Base-by-base conservation (phyloP, 768 basidiomycete genomes). In the Panaeolus cyanescens region DNA sequence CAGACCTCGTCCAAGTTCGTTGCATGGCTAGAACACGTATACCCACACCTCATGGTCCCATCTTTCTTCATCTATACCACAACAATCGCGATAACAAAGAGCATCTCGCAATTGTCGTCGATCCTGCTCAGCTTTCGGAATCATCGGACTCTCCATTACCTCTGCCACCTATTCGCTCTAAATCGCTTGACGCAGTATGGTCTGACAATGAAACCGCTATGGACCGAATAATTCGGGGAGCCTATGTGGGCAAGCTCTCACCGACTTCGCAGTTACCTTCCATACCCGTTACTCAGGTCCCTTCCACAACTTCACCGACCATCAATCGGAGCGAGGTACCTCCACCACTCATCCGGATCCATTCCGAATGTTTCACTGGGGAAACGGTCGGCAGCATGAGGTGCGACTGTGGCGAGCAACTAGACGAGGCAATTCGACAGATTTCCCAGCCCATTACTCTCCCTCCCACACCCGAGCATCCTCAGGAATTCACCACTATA, bases 301-400 rank as follows among this genome's bases (percentile, higher is more conserved):
- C 25, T 28, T 50, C 45, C 45, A 50, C 22, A 5, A 50, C 4
- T 13, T 50, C 58, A 59, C 32, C 56, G 59, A 45, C 62, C 64
- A 58, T 31, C 40, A 64, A 32, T 61, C 60, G 58, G 45, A 66
- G 79, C 59, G 67, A 70, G 40, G 71, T 89, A 33, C 91, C 91
- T 1, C 75, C 89, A 0, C 95, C 97, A 0, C 85, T 99, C 56
- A 88, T 99, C 42, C 89, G 97, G 36, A 94, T 99, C 55, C 97
- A 99, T 75, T 97, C 95, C 30, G 97, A 99, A 74, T 99, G 97
- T 74, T 99, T 95, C 77, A 99, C 97, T 0, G 97, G 97, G 30
- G 97, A 99, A 75, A 99, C 96, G 7, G 86, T 99, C 61, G 97
- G 97, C 28, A 89, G 95, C 80, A 95, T 97, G 92, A 90, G 97